Conservation (phyloP, 192 early-diverging fungal species). For the Podila epicladia region DNA sequence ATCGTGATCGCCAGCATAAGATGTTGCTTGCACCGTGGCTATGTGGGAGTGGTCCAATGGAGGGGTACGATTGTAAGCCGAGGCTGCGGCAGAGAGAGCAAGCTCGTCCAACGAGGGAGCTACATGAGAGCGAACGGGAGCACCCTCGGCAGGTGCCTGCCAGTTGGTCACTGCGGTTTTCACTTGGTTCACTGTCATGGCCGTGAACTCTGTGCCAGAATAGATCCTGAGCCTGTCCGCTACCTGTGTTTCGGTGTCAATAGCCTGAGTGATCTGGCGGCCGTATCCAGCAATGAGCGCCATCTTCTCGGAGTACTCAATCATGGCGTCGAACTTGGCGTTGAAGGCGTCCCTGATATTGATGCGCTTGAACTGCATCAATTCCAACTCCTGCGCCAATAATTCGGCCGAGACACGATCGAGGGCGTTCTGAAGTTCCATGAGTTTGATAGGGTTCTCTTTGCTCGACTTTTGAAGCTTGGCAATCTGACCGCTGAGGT, state of each 20-base stretch:
- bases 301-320: slow-evolving; percentile 53
- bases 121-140: slow-evolving; percentile 5
- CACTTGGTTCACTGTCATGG: slow-evolving; percentile 27
- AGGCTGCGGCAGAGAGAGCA: slow-evolving; percentile 32
- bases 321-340: slow-evolving; percentile 46
- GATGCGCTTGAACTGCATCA: slow-evolving; percentile 46
- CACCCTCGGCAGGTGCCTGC: slow-evolving; percentile 26
- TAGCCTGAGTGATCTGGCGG: slow-evolving; percentile 37
- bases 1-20: not conserved
- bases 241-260: slow-evolving; percentile 36
- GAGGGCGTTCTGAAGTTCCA: slow-evolving; percentile 48
- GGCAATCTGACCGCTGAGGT: slow-evolving; percentile 26
- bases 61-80: slow-evolving; percentile 35
- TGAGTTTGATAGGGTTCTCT: slow-evolving; percentile 50
- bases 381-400: slow-evolving; percentile 34
- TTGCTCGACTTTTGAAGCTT: slow-evolving; percentile 45
- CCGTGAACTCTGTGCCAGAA: slow-evolving; percentile 29
- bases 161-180: slow-evolving; percentile 24
- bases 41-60: not conserved
- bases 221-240: slow-evolving; percentile 47
- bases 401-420: slow-evolving; percentile 40
- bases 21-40: not conserved
- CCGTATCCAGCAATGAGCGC: slow-evolving; percentile 54
- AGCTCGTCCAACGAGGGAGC: slow-evolving; percentile 29
- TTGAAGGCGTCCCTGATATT: slow-evolving; percentile 48